Evolutionary conservation across 2,329 filamentous ascomycete species (phyloP).

Genomic region (Fusarium paranaense): DNA sequence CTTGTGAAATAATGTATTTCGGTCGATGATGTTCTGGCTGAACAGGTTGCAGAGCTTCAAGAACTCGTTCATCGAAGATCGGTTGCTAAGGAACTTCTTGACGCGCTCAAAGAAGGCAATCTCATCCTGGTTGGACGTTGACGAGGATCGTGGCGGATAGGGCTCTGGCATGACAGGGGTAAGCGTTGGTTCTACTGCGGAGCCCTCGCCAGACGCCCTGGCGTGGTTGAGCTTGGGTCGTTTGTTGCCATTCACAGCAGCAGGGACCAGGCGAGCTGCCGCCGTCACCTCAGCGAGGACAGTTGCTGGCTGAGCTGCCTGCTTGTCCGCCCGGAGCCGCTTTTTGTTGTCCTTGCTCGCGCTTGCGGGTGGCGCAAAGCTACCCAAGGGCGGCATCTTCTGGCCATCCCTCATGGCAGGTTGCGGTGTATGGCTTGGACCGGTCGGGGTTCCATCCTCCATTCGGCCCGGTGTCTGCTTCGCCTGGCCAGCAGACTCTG

Average conservation of each 20-base stretch:
- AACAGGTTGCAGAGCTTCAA: constrained; percentile 97
- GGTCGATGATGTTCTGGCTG: constrained; percentile 91
- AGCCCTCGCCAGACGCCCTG: constrained; percentile 68
- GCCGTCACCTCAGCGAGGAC: constrained; percentile 58
- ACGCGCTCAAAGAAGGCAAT: constrained; percentile 94
- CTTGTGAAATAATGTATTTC: constrained; percentile 83
- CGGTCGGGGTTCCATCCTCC: constrained; percentile 62
- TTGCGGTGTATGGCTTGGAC: constrained; percentile 67
- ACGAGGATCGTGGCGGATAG: constrained; percentile 78
- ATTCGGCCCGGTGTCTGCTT: constrained; percentile 67
- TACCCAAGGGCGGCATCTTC: constrained; percentile 93
- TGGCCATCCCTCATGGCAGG: constrained; percentile 68
- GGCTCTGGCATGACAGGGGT: constrained; percentile 91
- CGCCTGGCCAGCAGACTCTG: constrained; percentile 77
- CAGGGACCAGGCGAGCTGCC: constrained; percentile 48
- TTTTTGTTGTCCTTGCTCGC: constrained; percentile 93
- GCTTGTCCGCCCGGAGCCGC: constrained; percentile 73
- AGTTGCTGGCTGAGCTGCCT: constrained; percentile 60
- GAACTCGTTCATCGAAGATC: constrained; percentile 94
- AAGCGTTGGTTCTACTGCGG: constrained; percentile 83
- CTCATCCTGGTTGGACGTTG: constrained; percentile 85
- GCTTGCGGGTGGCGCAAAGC: constrained; percentile 86
- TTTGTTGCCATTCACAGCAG: constrained; percentile 61
- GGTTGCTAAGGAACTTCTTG: constrained; percentile 95
- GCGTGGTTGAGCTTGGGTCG: constrained; percentile 81